Conservation (phyloP, 2,329 filamentous ascomycete genomes). For the Fusarium nodosum region DNA sequence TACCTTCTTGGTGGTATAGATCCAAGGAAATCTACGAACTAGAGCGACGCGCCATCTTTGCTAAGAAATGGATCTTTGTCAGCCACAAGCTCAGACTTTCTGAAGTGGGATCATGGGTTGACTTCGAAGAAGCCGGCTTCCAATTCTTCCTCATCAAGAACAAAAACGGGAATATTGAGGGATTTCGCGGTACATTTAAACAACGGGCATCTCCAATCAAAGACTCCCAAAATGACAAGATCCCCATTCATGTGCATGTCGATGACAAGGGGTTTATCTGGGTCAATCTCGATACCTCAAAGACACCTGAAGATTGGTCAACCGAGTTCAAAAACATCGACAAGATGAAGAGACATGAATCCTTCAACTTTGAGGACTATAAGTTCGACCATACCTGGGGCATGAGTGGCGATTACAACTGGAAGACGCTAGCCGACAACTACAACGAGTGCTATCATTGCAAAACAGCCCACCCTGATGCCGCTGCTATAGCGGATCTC, state of each 20-base stretch:
- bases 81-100: conserved; percentile 64
- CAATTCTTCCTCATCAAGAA: conserved; percentile 66
- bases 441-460: conserved; percentile 40
- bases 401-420: conserved; percentile 68
- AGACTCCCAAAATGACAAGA: neutral
- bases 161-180: conserved; percentile 64
- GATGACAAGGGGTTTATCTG: conserved; percentile 68
- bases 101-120: conserved; percentile 67
- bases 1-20: conserved; percentile 65
- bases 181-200: conserved; percentile 67
- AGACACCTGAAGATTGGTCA: conserved; percentile 63
- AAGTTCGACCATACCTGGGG: conserved; percentile 68
- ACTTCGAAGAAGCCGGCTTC: conserved; percentile 67
- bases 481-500: conserved; percentile 5
- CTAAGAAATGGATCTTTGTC: conserved; percentile 67
- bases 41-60: conserved; percentile 68
- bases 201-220: too few relatives aligned
- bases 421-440: conserved; percentile 65
- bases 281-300: conserved; percentile 66
- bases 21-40: conserved; percentile 66
- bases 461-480: conserved; percentile 25
- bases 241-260: conserved; percentile 59
- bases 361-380: conserved; percentile 65
- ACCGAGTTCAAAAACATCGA: conserved; percentile 56
- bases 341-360: conserved; percentile 58